These are phyloP conservation scores for Entamoeba dispar DNA, from an alignment of 208 protist species.

Conservation along the genomic window DNA sequence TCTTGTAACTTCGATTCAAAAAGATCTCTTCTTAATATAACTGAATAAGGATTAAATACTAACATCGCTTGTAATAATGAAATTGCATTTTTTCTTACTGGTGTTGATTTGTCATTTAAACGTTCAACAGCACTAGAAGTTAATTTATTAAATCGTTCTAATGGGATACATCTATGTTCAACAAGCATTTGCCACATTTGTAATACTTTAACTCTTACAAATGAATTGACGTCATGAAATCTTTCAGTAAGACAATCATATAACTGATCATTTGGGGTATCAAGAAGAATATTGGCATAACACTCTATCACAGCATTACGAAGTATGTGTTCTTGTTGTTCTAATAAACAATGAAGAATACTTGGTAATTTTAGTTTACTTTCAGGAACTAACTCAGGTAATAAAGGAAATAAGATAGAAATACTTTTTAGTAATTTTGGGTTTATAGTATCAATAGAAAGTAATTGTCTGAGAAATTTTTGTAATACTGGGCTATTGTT, in stretches of 20 bases:
- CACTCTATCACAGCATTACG: not conserved
- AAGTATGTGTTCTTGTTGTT: not conserved
- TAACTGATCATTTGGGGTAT: not conserved
- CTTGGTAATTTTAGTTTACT: not conserved
- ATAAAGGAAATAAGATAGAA: not conserved
- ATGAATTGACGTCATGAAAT: not conserved
- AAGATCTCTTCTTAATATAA: not conserved
- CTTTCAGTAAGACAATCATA: not conserved
- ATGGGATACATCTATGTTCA: not conserved
- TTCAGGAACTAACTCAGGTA: not conserved
- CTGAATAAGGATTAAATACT: not conserved
- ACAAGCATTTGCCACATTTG: not conserved
- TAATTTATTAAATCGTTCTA: not conserved
- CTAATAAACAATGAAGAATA: not conserved
- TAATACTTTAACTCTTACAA: not conserved
- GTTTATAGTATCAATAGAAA: not conserved
- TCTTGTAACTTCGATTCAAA: not conserved
- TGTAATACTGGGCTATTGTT: not conserved
- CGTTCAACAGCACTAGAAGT: not conserved
- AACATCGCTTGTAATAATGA: not conserved
- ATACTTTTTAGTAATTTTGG: not conserved
- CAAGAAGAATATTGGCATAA: not conserved
- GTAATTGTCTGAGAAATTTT: not conserved
- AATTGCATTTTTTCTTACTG: conserved; percentile 1
- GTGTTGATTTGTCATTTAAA: not conserved